These are phyloP conservation scores for Suhomyces sp. DNA, from an alignment of 805 yeast species.

Conservation along the genomic window DNA sequence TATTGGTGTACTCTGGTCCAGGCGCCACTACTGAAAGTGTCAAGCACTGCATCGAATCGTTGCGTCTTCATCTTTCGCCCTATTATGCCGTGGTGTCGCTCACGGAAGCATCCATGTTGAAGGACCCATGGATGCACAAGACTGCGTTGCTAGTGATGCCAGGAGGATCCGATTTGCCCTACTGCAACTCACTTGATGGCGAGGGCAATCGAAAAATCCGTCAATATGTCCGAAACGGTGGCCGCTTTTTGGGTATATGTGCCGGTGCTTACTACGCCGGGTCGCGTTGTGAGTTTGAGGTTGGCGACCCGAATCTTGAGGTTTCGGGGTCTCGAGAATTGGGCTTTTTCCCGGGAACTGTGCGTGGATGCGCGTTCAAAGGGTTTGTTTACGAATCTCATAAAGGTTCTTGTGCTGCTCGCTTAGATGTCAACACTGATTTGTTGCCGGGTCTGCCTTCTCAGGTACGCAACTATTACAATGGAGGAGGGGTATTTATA, in stretches of 20 bases:
- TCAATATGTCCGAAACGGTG: constrained; percentile 73
- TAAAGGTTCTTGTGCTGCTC: constrained; percentile 65
- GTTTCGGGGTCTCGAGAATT: constrained; percentile 86
- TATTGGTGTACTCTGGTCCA: constrained; percentile 41
- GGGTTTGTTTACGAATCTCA: constrained; percentile 83
- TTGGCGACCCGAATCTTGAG: constrained; percentile 65
- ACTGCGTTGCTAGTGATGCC: constrained; percentile 83
- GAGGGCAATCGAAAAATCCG: constrained; percentile 58
- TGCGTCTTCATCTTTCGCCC: constrained; percentile 75
- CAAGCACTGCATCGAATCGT: constrained; percentile 74
- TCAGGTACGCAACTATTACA: constrained; percentile 52
- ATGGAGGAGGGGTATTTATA: constrained; percentile 88
- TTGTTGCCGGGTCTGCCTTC: constrained; percentile 25
- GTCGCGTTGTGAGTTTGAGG: constrained; percentile 76
- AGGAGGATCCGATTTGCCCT: constrained; percentile 96
- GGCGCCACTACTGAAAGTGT: constrained; percentile 90
- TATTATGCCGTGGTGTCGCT: constrained; percentile 81
- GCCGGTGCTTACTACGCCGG: constrained; percentile 93
- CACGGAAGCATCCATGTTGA: constrained; percentile 55
- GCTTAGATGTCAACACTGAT: constrained; percentile 30
- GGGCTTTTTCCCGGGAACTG: constrained; percentile 75
- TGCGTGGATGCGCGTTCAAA: constrained; percentile 74
- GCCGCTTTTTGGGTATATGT: constrained; percentile 82
- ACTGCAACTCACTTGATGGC: constrained; percentile 71
- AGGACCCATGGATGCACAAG: constrained; percentile 86